Evolutionary conservation across 441 rosid species (phyloP).

Genomic region (Omphalea diandra): DNA sequence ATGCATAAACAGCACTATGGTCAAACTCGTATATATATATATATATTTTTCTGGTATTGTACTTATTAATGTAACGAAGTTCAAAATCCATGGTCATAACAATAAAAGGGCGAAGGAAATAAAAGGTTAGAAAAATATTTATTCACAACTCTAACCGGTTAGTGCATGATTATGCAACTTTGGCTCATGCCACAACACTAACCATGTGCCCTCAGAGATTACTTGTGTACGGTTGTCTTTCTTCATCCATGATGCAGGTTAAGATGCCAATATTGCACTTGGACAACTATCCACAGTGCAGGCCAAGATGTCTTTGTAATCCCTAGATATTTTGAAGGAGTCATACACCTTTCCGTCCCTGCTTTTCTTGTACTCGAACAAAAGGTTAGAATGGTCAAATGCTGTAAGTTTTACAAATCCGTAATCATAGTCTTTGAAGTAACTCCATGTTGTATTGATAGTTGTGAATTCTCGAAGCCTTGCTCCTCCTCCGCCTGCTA

Average conservation of each 20-base stretch:
- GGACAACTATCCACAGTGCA: constrained; percentile 70
- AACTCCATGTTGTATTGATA: constrained; percentile 63
- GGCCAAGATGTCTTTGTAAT: constrained; percentile 65
- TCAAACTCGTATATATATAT: too few relatives aligned
- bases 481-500: constrained; percentile 90
- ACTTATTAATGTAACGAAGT: not conserved
- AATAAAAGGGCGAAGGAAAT: not conserved
- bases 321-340: constrained; percentile 62
- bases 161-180: constrained; percentile 1
- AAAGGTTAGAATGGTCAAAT: constrained; percentile 51
- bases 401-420: constrained; percentile 77
- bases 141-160: not conserved
- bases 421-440: constrained; percentile 56
- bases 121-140: not conserved
- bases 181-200: too few relatives aligned
- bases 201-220: not conserved
- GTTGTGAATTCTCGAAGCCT: constrained; percentile 52
- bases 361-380: constrained; percentile 85
- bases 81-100: not conserved
- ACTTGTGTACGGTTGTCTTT: not conserved
- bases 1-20: too few relatives aligned
- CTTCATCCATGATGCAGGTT: constrained; percentile 9
- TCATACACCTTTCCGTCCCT: constrained; percentile 74
- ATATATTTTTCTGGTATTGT: not conserved
- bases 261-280: constrained; percentile 55